Evolutionary conservation across 1,284 basidiomycete genomes (phyloP).

Genomic region (Austroboletus novae-zelandiae): DNA sequence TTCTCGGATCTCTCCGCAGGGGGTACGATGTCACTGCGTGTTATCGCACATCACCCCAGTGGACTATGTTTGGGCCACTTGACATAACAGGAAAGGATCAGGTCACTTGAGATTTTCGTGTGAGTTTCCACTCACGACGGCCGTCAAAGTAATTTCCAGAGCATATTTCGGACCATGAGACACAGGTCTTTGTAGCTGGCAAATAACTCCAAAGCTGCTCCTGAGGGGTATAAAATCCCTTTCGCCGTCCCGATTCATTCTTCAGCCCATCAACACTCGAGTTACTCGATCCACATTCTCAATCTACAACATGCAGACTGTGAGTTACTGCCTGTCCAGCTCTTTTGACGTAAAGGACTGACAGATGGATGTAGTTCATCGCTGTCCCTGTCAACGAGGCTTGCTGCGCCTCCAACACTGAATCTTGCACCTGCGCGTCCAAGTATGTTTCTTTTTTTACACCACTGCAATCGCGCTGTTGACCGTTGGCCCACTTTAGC

Average conservation of each 20-base stretch:
- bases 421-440: slow-evolving; percentile 12
- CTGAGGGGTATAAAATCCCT: slow-evolving; percentile 8
- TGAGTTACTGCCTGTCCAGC: slow-evolving; percentile 1
- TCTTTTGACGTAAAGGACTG: background rate
- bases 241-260: background rate
- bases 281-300: slow-evolving; percentile 6
- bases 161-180: background rate
- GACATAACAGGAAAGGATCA: too few species aligned
- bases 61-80: background rate
- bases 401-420: slow-evolving; percentile 15
- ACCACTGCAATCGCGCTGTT: background rate
- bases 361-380: slow-evolving; percentile 6
- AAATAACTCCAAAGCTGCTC: slow-evolving; percentile 14
- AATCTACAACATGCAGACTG: slow-evolving; percentile 17
- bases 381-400: slow-evolving; percentile 24
- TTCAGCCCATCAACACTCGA: background rate
- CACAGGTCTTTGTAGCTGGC: background rate
- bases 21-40: too few species aligned
- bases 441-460: slow-evolving; percentile 2
- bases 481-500: slow-evolving; percentile 5
- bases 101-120: background rate
- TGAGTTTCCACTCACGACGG: too few species aligned
- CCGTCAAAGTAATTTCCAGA: background rate
- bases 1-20: too few species aligned
- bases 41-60: too few species aligned